Evolutionary conservation across 768 basidiomycete species (phyloP).

Genomic region (Leccinum disarticulatum): DNA sequence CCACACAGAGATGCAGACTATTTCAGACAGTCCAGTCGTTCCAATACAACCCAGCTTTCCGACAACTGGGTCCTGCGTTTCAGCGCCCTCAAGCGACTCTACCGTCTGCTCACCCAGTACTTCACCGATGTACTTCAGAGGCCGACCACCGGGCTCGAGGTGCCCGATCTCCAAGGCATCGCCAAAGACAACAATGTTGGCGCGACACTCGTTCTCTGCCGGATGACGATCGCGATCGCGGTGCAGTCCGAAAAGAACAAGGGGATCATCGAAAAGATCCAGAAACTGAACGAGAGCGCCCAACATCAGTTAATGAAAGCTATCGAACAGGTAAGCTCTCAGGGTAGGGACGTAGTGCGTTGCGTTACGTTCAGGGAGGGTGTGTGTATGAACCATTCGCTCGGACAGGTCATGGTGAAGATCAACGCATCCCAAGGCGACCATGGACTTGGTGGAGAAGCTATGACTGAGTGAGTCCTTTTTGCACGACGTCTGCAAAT

Average conservation of each 20-base stretch:
- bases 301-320: conserved; percentile 92
- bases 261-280: conserved; percentile 87
- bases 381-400: neutral
- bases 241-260: conserved; percentile 90
- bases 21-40: conserved; percentile 63
- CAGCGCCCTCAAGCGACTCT: conserved; percentile 78
- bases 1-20: conserved; percentile 71
- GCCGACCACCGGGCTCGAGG: conserved; percentile 72
- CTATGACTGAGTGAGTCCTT: conserved; percentile 75
- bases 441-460: conserved; percentile 50
- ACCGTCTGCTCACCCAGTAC: conserved; percentile 87
- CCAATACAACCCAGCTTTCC: conserved; percentile 57
- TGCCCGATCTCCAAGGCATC: conserved; percentile 84
- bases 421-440: conserved; percentile 53
- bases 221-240: conserved; percentile 79
- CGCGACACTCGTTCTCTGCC: conserved; percentile 73
- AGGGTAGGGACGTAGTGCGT: neutral
- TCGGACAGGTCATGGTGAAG: conserved; percentile 69
- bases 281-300: conserved; percentile 74
- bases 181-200: conserved; percentile 70
- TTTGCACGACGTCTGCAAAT: conserved; percentile 4
- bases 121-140: conserved; percentile 82
- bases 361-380: neutral
- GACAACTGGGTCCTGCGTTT: conserved; percentile 93
- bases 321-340: conserved; percentile 76